phyloP scores from a whole-genome alignment of 208 protist genomes.

The Leishmania mexicana region DNA sequence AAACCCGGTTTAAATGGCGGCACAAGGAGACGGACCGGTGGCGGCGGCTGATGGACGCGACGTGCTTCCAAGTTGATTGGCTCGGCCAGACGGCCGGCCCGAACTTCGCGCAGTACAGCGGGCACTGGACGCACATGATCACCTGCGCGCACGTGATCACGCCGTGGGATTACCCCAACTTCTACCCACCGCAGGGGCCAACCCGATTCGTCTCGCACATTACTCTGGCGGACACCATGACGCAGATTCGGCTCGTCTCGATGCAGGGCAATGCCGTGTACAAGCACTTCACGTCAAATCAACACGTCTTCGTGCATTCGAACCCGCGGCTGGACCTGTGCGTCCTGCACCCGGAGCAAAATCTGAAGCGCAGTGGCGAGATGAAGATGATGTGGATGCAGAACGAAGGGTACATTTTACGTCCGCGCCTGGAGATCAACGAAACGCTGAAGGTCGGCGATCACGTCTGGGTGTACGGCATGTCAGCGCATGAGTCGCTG shows the following conservation, averaged over 20 bases:
- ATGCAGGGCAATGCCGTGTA: constrained; percentile 83
- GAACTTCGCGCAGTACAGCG: constrained; percentile 82
- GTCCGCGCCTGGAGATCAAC: constrained; percentile 82
- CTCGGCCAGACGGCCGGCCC: constrained; percentile 77
- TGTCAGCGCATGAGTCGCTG: constrained; percentile 85
- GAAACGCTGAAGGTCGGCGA: constrained; percentile 74
- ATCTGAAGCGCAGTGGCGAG: constrained; percentile 85
- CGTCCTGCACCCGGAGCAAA: constrained; percentile 87
- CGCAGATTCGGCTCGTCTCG: constrained; percentile 79
- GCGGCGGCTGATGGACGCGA: constrained; percentile 90
- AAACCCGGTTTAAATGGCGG: constrained; percentile 91
- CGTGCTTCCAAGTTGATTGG: constrained; percentile 89
- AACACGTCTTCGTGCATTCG: constrained; percentile 87
- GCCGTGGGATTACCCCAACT: constrained; percentile 93
- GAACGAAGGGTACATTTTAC: constrained; percentile 86
- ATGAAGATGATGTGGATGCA: constrained; percentile 95
- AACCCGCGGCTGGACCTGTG: constrained; percentile 90
- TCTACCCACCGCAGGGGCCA: constrained; percentile 79
- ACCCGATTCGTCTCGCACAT: constrained; percentile 90
- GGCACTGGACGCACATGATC: constrained; percentile 89
- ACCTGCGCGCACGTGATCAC: constrained; percentile 92
- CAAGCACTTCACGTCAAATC: constrained; percentile 91
- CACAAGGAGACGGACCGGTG: constrained; percentile 93
- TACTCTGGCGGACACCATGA: constrained; percentile 87
- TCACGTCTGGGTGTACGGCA: constrained; percentile 91